Evolutionary conservation across 2,329 filamentous ascomycete species (phyloP).

Genomic region (Trichoderma harzianum): DNA sequence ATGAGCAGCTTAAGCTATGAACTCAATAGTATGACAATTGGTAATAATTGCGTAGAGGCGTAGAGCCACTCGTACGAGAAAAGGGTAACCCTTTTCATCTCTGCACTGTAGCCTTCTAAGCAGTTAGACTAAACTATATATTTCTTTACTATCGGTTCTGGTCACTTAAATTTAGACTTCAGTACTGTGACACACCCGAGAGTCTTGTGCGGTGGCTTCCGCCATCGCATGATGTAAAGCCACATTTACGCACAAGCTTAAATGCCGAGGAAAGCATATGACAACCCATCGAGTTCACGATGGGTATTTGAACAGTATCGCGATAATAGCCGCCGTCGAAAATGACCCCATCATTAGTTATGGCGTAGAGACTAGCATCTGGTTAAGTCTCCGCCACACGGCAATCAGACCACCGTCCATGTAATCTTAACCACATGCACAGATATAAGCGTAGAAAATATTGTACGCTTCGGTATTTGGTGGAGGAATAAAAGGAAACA

Average conservation of each 20-base stretch:
- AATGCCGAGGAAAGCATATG: background rate
- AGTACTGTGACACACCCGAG: background rate
- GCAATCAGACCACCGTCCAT: background rate
- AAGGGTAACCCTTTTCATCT: background rate
- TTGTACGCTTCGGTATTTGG: background rate
- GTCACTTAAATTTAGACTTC: background rate
- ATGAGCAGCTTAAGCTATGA: background rate
- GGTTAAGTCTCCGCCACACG: background rate
- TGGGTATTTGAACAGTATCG: background rate
- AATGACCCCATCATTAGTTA: background rate
- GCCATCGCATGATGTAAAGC: background rate
- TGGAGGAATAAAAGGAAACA: background rate
- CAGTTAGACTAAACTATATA: background rate
- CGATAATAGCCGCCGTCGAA: background rate
- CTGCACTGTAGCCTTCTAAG: background rate
- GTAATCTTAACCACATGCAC: background rate
- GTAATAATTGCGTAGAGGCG: background rate
- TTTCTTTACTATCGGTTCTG: background rate
- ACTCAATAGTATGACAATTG: background rate
- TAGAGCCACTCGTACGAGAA: background rate
- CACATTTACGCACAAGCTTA: background rate
- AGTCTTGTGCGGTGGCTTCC: background rate
- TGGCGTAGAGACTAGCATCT: background rate
- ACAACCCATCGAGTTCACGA: background rate
- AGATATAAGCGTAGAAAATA: background rate